phyloP scores from a whole-genome alignment of 2,329 filamentous ascomycete species.

The Diaporthe nobilis region DNA sequence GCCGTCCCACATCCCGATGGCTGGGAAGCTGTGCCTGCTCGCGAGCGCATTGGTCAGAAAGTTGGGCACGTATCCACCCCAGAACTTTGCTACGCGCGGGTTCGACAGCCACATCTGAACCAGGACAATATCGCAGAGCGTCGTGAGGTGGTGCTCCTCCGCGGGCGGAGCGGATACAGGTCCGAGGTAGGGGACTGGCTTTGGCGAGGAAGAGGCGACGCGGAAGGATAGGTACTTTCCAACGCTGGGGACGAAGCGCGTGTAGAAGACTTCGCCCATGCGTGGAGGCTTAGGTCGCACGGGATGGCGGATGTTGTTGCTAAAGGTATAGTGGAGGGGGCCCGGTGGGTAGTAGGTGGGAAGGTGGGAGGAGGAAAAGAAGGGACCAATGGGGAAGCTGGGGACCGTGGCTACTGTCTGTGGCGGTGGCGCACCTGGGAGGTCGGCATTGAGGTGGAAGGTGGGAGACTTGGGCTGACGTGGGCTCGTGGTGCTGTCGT shows the following conservation, averaged over 20 bases:
- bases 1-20: constrained; percentile 93
- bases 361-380: constrained; percentile 85
- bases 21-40: constrained; percentile 85
- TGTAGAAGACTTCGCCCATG: constrained; percentile 93
- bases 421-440: constrained; percentile 57
- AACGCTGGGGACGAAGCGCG: constrained; percentile 85
- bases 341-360: constrained; percentile 92
- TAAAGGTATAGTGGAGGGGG: constrained; percentile 85
- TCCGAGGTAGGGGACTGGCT: constrained; percentile 75
- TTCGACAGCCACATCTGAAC: constrained; percentile 92
- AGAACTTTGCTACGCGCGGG: constrained; percentile 86
- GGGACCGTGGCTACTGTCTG: constrained; percentile 52
- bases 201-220: constrained; percentile 78
- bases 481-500: constrained; percentile 48
- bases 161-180: constrained; percentile 62
- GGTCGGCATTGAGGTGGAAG: constrained; percentile 51
- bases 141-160: constrained; percentile 54
- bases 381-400: constrained; percentile 73
- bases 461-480: constrained; percentile 44
- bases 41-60: constrained; percentile 78
- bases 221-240: constrained; percentile 91
- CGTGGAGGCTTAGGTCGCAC: constrained; percentile 89
- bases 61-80: constrained; percentile 77
- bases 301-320: constrained; percentile 85
- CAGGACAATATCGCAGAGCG: constrained; percentile 69